Percentiles rank a stretch among this genome's conserved stretches.
Evolutionary conservation across 192 early-diverging fungal genomes (phyloP).

Genomic region (Coemansia sp.): DNA sequence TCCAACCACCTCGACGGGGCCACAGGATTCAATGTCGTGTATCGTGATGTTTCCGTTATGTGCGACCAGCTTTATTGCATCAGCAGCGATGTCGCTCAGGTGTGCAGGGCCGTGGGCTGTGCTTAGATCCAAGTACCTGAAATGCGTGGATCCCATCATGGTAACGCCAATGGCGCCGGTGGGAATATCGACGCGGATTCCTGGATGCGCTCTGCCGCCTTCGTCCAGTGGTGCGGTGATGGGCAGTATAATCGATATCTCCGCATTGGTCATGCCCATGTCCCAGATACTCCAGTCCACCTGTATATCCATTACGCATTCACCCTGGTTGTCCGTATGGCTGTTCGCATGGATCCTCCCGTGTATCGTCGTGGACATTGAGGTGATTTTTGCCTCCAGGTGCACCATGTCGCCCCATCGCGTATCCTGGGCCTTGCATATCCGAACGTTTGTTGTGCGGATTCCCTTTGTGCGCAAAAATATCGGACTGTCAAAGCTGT

Average conservation of each 20-base stretch:
- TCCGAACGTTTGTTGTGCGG: constrained; percentile 37
- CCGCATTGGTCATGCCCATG: constrained; percentile 39
- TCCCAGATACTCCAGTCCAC: constrained; percentile 50
- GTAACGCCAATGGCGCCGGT: constrained; percentile 39
- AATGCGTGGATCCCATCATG: constrained; percentile 33
- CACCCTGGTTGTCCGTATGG: constrained; percentile 7
- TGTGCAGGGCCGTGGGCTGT: constrained; percentile 44
- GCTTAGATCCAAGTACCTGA: constrained; percentile 23
- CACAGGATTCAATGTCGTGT: constrained; percentile 26
- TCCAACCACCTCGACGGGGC: constrained; percentile 20
- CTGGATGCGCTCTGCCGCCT: constrained; percentile 19
- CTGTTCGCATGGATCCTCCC: constrained; percentile 20
- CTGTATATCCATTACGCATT: constrained; percentile 20
- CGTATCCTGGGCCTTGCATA: constrained; percentile 15
- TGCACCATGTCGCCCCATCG: constrained; percentile 19
- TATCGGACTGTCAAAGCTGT: constrained; percentile 21
- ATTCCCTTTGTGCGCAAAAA: constrained; percentile 23
- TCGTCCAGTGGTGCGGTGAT: constrained; percentile 1
- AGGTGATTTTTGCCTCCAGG: constrained; percentile 18
- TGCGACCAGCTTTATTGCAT: constrained; percentile 21
- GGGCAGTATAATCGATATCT: constrained; percentile 23
- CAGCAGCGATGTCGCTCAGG: constrained; percentile 37
- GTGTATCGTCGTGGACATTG: constrained; percentile 38
- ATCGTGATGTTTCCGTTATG: constrained; percentile 49
- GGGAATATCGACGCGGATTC: constrained; percentile 35